Percentiles rank a stretch among this genome's conserved stretches.
Conservation (phyloP, 225 moss, liverwort and hornwort genomes). For the Rhytidiadelphus loreus region DNA sequence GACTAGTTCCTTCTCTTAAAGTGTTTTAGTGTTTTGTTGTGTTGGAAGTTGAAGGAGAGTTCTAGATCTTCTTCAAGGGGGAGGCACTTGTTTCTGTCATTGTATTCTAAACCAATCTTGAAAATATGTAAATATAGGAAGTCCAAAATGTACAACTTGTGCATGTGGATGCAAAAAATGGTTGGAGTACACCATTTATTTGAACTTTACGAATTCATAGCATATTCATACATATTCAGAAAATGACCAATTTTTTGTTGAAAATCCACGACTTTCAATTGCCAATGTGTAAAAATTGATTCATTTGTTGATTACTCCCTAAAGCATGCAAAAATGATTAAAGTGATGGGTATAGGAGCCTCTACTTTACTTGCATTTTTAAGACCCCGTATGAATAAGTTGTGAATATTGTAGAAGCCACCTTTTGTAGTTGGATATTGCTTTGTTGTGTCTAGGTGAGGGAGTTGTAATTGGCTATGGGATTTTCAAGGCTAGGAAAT, state of each 20-base stretch:
- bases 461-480: background rate
- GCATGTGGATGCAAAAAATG: background rate
- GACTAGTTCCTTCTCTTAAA: background rate
- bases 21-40: background rate
- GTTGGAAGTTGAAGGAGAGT: fast-evolving
- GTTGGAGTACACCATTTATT: fast-evolving
- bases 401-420: background rate
- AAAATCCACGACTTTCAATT: background rate
- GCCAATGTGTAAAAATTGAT: background rate
- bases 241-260: background rate
- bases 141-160: background rate
- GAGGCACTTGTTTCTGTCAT: too few relatives aligned
- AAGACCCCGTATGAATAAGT: background rate
- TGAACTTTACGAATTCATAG: background rate
- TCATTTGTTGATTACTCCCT: background rate
- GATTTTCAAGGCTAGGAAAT: background rate
- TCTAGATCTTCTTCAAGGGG: background rate
- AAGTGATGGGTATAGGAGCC: background rate
- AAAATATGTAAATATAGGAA: background rate
- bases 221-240: background rate
- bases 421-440: background rate
- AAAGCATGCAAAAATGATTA: background rate
- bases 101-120: background rate
- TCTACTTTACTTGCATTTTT: background rate
- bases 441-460: background rate